These are phyloP conservation scores for Parmelia sp. DNA, from an alignment of 495 filamentous ascomycete genomes.

Conservation along the genomic window DNA sequence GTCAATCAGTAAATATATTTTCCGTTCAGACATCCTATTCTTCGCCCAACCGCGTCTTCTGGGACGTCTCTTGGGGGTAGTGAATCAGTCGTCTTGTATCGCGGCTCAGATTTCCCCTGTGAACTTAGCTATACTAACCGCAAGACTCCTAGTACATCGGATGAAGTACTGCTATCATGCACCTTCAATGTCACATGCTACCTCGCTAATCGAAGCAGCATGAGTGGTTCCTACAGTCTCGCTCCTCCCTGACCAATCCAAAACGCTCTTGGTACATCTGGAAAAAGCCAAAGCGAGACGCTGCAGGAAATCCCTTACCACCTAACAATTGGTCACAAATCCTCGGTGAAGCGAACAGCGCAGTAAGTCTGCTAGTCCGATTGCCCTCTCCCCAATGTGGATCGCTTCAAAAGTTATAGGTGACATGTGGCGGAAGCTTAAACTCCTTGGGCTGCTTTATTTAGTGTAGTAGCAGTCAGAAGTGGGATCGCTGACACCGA, in stretches of 20 bases:
- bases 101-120: not conserved
- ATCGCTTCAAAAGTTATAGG: not conserved
- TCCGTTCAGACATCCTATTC: not conserved
- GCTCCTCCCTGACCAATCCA: constrained; percentile 39
- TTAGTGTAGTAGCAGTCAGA: not conserved
- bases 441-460: not conserved
- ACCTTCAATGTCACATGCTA: not conserved
- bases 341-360: constrained; percentile 46
- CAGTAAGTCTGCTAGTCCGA: constrained; percentile 16
- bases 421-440: not conserved
- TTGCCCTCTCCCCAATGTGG: not conserved
- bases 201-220: constrained; percentile 33
- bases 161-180: constrained; percentile 28
- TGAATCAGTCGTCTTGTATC: not conserved
- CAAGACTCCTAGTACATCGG: constrained; percentile 33
- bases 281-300: constrained; percentile 44
- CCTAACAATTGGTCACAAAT: constrained; percentile 55
- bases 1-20: constrained; percentile 41
- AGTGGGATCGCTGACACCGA: not conserved
- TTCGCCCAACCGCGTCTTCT: not conserved
- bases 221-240: constrained; percentile 50
- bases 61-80: not conserved
- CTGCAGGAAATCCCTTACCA: constrained; percentile 44
- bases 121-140: not conserved
- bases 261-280: constrained; percentile 60